Evolutionary conservation across 306 rosid species (phyloP), one percentile per base, ranked within the genome.

Genomic region (Lathyrus oleraceus): DNA sequence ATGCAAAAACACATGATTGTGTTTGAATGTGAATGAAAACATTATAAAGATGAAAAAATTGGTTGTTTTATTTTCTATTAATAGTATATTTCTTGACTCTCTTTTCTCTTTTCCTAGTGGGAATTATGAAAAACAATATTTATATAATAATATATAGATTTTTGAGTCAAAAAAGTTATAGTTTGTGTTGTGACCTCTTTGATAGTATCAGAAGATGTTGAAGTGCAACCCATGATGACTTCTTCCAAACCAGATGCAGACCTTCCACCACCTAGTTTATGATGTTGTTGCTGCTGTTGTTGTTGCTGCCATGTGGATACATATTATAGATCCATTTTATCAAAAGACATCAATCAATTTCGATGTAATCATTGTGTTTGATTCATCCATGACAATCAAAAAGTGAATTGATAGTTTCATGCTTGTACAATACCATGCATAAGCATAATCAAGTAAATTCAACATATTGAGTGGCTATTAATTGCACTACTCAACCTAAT

Each of bases 181-280:
- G 5, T 49, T 7, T 83, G 39, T 35, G 39, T 35, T 6, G 39
- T 35, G 10, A 92, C 98, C 84, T 87, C 87, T 84, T 88, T 91
- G 67, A 82, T 72, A 78, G 81, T 28, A 54, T 66, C 59, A 15
- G 71, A 28, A 2, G 59, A 71, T 62, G 86, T 66, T 66, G 98
- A 91, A 78, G 97, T 89, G 95, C 96, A 95, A 2, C 96, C 95
- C 99, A 95, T 95, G 15, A 95, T 95, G 85, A 95, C 91, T 85
- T 95, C 99, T 69, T 95, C 99, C 86, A 95, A 87, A 20, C 99
- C 97, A 62, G 97, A 88, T 16, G 95, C 88, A 61, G 97, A 94
- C 84, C 96, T 91, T 63, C 81, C 62, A 57, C 62, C 97, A 76
- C 85, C 89, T 40, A 87, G 70, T 74, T 84, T 85, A 82, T 90